phyloP scores from a whole-genome alignment of 2,329 filamentous ascomycete species.

The Fusarium sp. region DNA sequence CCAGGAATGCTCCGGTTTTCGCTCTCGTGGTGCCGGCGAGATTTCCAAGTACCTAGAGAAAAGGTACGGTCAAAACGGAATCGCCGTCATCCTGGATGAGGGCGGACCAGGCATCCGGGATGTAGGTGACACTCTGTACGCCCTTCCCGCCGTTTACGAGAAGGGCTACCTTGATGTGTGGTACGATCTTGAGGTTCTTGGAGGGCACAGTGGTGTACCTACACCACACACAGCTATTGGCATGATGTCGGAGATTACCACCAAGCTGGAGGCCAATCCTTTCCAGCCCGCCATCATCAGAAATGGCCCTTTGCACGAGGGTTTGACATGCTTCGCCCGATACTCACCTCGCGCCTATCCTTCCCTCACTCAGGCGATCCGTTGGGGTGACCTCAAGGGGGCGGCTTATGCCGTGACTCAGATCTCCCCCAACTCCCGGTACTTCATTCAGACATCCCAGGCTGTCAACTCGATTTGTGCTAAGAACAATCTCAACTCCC shows the following conservation, averaged over 20 bases:
- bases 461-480: slow-evolving; percentile 70
- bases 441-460: slow-evolving; percentile 70
- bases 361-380: slow-evolving; percentile 51
- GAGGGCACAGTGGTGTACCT: slow-evolving; percentile 69
- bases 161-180: slow-evolving; percentile 72
- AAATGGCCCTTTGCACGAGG: slow-evolving; percentile 64
- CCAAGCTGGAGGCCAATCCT: slow-evolving; percentile 68
- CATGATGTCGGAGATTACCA: slow-evolving; percentile 73
- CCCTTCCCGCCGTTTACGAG: slow-evolving; percentile 69
- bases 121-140: slow-evolving; percentile 60
- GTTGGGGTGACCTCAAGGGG: slow-evolving; percentile 40
- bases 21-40: slow-evolving; percentile 63
- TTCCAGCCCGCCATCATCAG: slow-evolving; percentile 60
- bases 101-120: slow-evolving; percentile 67
- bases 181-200: slow-evolving; percentile 65
- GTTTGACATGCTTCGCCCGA: slow-evolving; percentile 66
- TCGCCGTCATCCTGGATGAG: slow-evolving; percentile 72
- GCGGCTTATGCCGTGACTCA: slow-evolving; percentile 42
- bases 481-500: slow-evolving; percentile 73
- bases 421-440: slow-evolving; percentile 49
- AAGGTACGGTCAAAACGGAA: slow-evolving; percentile 65
- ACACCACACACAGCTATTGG: slow-evolving; percentile 76
- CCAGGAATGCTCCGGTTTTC: slow-evolving; percentile 68
- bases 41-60: slow-evolving; percentile 63
- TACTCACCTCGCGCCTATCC: slow-evolving; percentile 64